A percentile compares a stretch with the other conserved stretches of the same genome.
phyloP scores from a whole-genome alignment of 2,329 filamentous ascomycete genomes.

The Botrytis deweyae region DNA sequence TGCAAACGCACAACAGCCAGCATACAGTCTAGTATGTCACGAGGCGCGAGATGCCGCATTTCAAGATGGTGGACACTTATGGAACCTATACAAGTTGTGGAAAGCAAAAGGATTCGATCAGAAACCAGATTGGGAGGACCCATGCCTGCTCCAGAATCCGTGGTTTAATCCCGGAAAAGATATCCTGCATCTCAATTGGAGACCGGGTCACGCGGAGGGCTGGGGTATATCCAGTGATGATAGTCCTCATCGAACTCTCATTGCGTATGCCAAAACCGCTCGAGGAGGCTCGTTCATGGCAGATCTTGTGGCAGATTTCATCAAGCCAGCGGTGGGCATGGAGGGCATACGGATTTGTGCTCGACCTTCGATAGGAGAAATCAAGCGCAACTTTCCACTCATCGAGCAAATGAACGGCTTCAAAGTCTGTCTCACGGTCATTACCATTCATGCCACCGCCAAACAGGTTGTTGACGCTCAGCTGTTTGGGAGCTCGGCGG shows the following conservation, averaged over 20 bases:
- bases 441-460: background rate
- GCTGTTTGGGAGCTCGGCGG: background rate
- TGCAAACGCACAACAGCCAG: background rate
- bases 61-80: background rate
- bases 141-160: background rate
- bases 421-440: background rate
- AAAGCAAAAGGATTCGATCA: background rate
- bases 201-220: too few relatives aligned
- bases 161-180: background rate
- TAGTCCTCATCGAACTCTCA: too few relatives aligned
- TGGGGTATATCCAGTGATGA: too few relatives aligned
- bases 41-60: background rate
- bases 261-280: background rate
- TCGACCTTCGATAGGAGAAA: accelerated
- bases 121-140: background rate
- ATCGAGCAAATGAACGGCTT: background rate
- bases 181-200: background rate
- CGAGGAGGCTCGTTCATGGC: background rate
- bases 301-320: accelerated
- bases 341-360: too few relatives aligned
- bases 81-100: too few relatives aligned
- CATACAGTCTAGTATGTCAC: background rate
- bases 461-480: background rate
- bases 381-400: background rate
- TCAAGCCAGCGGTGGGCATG: too few relatives aligned